Conservation (phyloP, 1,139 yeast genomes). For the Hyphopichia wangnamkhiaoensis region DNA sequence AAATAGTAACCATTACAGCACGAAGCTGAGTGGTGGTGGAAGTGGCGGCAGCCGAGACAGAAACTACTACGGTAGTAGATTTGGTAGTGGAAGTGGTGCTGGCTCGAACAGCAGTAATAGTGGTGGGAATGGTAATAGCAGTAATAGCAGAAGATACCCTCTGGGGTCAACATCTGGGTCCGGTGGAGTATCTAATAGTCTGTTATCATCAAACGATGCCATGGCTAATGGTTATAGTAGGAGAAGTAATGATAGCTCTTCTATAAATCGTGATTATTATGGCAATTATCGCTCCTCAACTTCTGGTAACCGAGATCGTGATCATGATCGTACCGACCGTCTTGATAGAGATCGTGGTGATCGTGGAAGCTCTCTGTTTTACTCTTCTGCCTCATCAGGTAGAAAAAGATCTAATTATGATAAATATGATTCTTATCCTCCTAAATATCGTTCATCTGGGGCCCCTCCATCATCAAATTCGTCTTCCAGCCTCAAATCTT, state of each 20-base stretch:
- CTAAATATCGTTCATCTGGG: slow-evolving; percentile 2
- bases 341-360: slow-evolving; percentile 3
- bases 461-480: neutral
- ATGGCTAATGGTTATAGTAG: slow-evolving; percentile 6
- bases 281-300: slow-evolving; percentile 13
- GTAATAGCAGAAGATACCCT: slow-evolving; percentile 4
- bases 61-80: neutral
- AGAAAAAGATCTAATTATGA: slow-evolving; percentile 6
- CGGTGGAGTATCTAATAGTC: neutral
- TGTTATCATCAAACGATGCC: slow-evolving; percentile 2
- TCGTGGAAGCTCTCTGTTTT: neutral
- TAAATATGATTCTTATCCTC: slow-evolving; percentile 16
- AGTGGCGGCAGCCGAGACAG: slow-evolving; percentile 3
- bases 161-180: slow-evolving; percentile 4
- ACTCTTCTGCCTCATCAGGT: neutral
- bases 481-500: neutral
- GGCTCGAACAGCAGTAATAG: neutral
- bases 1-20: slow-evolving; percentile 7
- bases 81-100: neutral
- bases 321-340: neutral
- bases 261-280: slow-evolving; percentile 13
- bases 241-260: slow-evolving; percentile 4
- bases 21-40: slow-evolving; percentile 2
- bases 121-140: slow-evolving; percentile 4
- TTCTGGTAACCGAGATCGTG: neutral